Evolutionary conservation across 1,284 basidiomycete species (phyloP).

Genomic region (Pseudozyma thailandica): DNA sequence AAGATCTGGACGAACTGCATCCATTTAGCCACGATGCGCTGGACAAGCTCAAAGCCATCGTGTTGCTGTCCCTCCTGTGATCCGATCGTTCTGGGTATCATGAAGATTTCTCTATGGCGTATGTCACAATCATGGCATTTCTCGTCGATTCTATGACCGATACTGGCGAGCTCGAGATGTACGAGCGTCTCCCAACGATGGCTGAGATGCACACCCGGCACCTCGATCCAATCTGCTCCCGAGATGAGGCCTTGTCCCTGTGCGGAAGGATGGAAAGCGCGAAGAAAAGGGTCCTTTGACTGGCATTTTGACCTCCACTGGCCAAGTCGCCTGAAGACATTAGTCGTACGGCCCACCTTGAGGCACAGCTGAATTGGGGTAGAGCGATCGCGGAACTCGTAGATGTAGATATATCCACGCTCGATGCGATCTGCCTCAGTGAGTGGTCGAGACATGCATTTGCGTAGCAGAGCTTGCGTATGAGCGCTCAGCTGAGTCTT

Average conservation of each 20-base stretch:
- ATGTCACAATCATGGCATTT: constrained; percentile 44
- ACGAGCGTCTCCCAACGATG: constrained; percentile 54
- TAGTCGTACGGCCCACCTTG: constrained; percentile 48
- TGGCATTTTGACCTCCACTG: constrained; percentile 51
- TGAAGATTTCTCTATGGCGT: constrained; percentile 54
- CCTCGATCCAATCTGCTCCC: constrained; percentile 13
- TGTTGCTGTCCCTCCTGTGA: constrained; percentile 1
- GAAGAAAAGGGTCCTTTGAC: constrained; percentile 42
- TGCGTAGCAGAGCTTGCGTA: constrained; percentile 37
- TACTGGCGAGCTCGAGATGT: constrained; percentile 42
- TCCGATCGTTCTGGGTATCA: constrained; percentile 25
- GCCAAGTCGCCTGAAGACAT: constrained; percentile 44
- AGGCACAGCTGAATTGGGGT: constrained; percentile 30
- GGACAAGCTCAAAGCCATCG: constrained; percentile 26
- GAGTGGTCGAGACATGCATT: constrained; percentile 23
- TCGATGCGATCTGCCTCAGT: constrained; percentile 28
- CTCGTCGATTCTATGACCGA: constrained; percentile 30
- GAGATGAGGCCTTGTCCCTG: constrained; percentile 32
- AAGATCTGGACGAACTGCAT: constrained; percentile 27
- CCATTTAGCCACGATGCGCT: constrained; percentile 35
- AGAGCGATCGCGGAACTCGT: constrained; percentile 46
- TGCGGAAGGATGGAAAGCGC: constrained; percentile 21
- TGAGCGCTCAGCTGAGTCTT: constrained; percentile 11
- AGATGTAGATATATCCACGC: constrained; percentile 54
- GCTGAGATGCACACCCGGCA: constrained; percentile 25